These are phyloP conservation scores for Helicocarpus griseus DNA, from an alignment of 2,329 filamentous ascomycete genomes.

Conservation along the genomic window DNA sequence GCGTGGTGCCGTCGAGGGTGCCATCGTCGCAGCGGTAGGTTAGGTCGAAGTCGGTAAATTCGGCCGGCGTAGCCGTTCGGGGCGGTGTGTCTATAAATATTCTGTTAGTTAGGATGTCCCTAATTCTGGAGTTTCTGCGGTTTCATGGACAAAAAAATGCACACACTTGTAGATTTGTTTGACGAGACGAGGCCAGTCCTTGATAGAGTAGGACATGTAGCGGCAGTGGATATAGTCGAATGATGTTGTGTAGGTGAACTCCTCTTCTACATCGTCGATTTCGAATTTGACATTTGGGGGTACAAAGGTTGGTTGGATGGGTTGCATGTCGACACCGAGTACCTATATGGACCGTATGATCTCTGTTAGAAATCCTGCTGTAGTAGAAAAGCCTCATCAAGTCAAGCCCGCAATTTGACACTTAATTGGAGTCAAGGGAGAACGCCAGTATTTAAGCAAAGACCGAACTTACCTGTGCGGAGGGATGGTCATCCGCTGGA, in stretches of 20 bases:
- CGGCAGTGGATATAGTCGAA: conserved; percentile 12
- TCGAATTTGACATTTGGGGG: conserved; percentile 13
- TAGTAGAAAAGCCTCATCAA: background rate
- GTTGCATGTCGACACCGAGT: background rate
- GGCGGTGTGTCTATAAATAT: conserved; percentile 7
- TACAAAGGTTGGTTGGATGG: conserved; percentile 4
- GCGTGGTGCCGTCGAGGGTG: background rate
- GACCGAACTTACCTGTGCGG: conserved; percentile 7
- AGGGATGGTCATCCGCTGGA: background rate
- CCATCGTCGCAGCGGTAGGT: background rate
- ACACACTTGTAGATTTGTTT: conserved; percentile 3
- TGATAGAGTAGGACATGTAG: conserved; percentile 6
- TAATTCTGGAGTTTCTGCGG: too few relatives aligned
- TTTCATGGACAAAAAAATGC: background rate
- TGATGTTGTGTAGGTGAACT: conserved; percentile 10
- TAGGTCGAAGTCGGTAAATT: conserved; percentile 14
- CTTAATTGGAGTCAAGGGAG: too few relatives aligned
- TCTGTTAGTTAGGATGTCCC: too few relatives aligned
- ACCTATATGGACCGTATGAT: conserved; percentile 7
- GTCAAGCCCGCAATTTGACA: too few relatives aligned
- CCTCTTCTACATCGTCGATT: conserved; percentile 11
- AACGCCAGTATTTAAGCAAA: background rate
- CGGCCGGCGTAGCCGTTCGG: conserved; percentile 15
- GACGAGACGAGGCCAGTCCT: conserved; percentile 9
- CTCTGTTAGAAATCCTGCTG: background rate